Conservation (phyloP, 306 rosid genomes). For the Gillenia trifoliata region DNA sequence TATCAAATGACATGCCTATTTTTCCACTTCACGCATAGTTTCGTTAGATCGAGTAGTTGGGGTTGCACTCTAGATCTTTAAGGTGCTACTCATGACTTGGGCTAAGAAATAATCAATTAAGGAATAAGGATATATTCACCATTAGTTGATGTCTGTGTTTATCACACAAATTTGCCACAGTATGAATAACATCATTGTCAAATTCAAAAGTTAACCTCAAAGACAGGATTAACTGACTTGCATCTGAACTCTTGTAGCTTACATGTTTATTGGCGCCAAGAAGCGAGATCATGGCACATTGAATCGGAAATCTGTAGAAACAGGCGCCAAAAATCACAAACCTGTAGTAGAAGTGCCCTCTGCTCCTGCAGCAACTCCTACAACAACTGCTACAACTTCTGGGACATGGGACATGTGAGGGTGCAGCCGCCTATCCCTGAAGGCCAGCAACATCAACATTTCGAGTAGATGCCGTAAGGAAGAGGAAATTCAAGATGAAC, state of each 20-base stretch:
- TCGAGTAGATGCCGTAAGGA: constrained; percentile 60
- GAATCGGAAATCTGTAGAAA: constrained; percentile 30
- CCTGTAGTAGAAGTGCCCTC: constrained; percentile 26
- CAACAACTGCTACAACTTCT: constrained; percentile 23
- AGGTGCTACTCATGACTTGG: not conserved
- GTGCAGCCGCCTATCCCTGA: constrained; percentile 37
- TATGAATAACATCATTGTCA: not conserved
- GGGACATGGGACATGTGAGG: constrained; percentile 32
- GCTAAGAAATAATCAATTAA: not conserved
- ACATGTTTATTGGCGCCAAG: constrained; percentile 51
- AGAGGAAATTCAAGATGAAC: constrained; percentile 48
- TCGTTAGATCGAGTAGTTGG: not conserved
- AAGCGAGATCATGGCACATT: constrained; percentile 35
- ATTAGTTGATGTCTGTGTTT: not conserved
- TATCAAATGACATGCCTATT: not conserved
- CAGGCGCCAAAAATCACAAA: constrained; percentile 25
- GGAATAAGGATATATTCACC: not conserved
- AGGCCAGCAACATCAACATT: constrained; percentile 48
- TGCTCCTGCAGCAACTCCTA: not conserved
- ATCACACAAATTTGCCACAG: not conserved
- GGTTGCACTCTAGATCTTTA: not conserved
- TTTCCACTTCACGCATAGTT: not conserved
- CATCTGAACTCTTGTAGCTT: constrained; percentile 47
- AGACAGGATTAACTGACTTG: constrained; percentile 18
- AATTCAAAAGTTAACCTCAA: constrained; percentile 1